phyloP scores from a whole-genome alignment of 164 flowering plant species.

The Platanus orientalis region DNA sequence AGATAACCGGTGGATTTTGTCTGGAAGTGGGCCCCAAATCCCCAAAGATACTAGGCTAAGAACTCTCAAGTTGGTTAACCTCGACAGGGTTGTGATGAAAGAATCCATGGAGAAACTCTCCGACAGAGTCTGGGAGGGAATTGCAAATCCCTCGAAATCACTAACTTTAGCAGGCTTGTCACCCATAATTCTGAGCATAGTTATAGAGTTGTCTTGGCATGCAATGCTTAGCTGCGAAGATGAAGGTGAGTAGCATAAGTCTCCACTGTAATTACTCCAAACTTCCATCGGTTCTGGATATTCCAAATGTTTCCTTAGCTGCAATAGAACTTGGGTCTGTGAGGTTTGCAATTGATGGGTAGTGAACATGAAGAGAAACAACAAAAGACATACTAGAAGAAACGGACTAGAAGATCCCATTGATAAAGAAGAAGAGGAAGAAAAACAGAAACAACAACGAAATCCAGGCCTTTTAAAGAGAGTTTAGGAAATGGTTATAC shows the following conservation, averaged over 20 bases:
- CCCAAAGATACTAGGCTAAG: constrained; percentile 70
- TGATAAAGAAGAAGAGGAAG: neutral
- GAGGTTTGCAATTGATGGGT: constrained; percentile 62
- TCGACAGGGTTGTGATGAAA: constrained; percentile 57
- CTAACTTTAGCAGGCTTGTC: constrained; percentile 31
- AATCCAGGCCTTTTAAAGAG: neutral
- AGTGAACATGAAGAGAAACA: constrained; percentile 31
- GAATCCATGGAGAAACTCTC: constrained; percentile 67
- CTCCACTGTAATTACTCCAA: constrained; percentile 44
- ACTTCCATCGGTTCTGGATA: constrained; percentile 62
- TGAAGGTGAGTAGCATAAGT: constrained; percentile 50
- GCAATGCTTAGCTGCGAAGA: constrained; percentile 44
- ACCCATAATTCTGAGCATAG: constrained; percentile 61
- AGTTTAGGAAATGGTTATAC: neutral
- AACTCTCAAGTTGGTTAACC: constrained; percentile 52
- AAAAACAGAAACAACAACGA: neutral
- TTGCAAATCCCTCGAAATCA: constrained; percentile 45
- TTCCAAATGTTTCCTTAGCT: constrained; percentile 74
- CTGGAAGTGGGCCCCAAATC: constrained; percentile 76
- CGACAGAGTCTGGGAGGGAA: constrained; percentile 53
- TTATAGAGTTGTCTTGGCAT: constrained; percentile 47
- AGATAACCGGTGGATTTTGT: constrained; percentile 57
- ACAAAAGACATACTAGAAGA: constrained; percentile 28
- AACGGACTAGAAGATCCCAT: constrained; percentile 30
- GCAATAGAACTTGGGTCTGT: constrained; percentile 66